Evolutionary conservation across 768 basidiomycete genomes (phyloP), one percentile per base, ranked within the genome.

Genomic region (Rhodocollybia butyracea): DNA sequence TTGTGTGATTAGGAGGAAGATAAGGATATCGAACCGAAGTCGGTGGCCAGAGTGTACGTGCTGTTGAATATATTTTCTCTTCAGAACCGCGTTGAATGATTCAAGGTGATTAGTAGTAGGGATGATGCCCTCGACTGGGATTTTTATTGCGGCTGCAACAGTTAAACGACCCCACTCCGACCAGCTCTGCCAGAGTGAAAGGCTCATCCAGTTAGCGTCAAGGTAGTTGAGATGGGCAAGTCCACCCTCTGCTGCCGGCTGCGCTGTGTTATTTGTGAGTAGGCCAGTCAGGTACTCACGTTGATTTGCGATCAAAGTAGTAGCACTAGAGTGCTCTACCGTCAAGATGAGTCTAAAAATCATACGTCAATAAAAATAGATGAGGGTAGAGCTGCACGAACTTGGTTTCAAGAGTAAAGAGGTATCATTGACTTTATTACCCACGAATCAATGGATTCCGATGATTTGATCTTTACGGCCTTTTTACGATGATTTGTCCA

Each of bases 61-160:
- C 17, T 54, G 61, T 1, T 43, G 57, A 1, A 75, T 22, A 42
- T 72, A 58, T 32, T 66, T 70, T 2, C 58, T 43, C 59, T 76
- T 74, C 1, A 76, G 56, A 12, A 67, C 38, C 4, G 65, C 59
- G 47, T 76, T 76, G 60, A 76, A 74, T 1, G 69, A 61, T 54
- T 72, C 67, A 2, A 71, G 59, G n/a, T n/a, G n/a, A n/a, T n/a
- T n/a, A n/a, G n/a, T n/a, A 66, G 57, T 76, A 72, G 7, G 76
- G 65, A 51, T 74, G 73, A 76, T 64, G 2, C 60, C 63, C 0
- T 71, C 65, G 15, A 74, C 41, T 1, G 56, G 30, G 10, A 57
- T 40, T 0, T 51, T 46, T 5, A 74, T 42, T 0, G 59, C 42
- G 2, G 29, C 26, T 1, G 72, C 67, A 15, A 70, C 73, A 5